These are phyloP conservation scores for Pseudopediastrum boryanum DNA, from an alignment of 139 green algal species.

Conservation along the genomic window DNA sequence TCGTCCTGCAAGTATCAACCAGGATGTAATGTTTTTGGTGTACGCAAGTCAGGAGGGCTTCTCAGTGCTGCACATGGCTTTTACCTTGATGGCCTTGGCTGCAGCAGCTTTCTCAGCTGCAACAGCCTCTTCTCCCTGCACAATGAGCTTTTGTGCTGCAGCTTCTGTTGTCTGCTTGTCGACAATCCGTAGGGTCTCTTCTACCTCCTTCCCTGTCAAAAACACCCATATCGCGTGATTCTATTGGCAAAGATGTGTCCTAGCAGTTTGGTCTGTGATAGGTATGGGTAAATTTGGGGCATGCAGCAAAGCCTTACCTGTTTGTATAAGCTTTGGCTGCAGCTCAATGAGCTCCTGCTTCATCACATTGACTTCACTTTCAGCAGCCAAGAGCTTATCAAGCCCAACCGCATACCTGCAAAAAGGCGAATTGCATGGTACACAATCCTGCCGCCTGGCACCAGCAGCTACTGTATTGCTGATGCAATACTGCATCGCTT, in stretches of 20 bases:
- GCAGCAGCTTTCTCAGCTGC: conserved; percentile 69
- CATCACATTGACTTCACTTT: conserved; percentile 53
- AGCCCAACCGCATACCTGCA: conserved; percentile 70
- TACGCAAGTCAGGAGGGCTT: too few species aligned
- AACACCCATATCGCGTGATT: conserved; percentile 31
- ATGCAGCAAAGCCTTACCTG: conserved; percentile 46
- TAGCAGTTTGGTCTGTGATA: too few species aligned
- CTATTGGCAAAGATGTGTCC: neutral
- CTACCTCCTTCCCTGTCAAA: conserved; percentile 37
- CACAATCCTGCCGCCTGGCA: neutral
- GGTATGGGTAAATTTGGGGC: too few species aligned
- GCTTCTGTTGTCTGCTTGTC: conserved; percentile 78
- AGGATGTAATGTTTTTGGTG: too few species aligned
- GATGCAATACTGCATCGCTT: neutral
- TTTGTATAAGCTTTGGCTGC: conserved; percentile 78
- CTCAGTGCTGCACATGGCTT: too few species aligned
- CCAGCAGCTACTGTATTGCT: neutral
- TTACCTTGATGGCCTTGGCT: conserved; percentile 78
- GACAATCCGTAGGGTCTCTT: conserved; percentile 56
- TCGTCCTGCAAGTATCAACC: conserved; percentile 48
- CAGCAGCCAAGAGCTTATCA: conserved; percentile 76
- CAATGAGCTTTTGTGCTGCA: conserved; percentile 65
- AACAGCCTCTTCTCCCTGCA: conserved; percentile 70
- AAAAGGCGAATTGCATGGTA: neutral
- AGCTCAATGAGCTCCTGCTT: conserved; percentile 79